Base-by-base conservation (phyloP, 2,329 filamentous ascomycete genomes). In the Calonectria hongkongensis region DNA sequence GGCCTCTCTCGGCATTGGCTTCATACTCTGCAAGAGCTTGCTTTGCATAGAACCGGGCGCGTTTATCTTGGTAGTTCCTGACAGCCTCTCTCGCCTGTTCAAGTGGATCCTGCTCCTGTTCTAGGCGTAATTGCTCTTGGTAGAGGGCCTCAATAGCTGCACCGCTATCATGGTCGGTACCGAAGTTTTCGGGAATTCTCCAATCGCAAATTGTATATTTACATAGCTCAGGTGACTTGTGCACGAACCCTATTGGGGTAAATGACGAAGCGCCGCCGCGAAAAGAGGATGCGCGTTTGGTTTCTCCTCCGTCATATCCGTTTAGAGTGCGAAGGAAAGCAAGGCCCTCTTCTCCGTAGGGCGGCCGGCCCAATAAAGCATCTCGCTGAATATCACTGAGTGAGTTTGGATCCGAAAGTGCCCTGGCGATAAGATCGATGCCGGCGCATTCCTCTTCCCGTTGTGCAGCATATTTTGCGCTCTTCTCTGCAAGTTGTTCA, bases 181-280 rank as follows among this genome's bases (percentile, higher is more conserved):
- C 4, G 5, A 25, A 48, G 3, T 13, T 21, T 48, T 12, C 21
- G 13, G 47, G 47, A 48, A 25, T 13, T 48, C 47, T 48, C 47
- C 47, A 48, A 21, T 48, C 47, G n/a, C 47, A 48, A 48, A 48
- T 48, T 21, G 47, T 27, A 10, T 48, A 48, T 48, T 48, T 48
- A 21, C 47, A 48, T 6, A 48, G 47, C 47, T 48, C 47, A 48
- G 47, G 47, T 4, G 47, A 48, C 27, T 27, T 48, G 10, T 25
- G 21, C 47, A 12, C 3, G 9, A 48, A 27, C 9, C 10, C 47
- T 27, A 48, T 4, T 13, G n/a, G n/a, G 6, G 3, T 9, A 25
- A 48, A 48, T 48, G n/a, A 3, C 10, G 45, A 48, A 25, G 45
- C 45, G 18, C 18, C 45, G n/a, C 2, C 4, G 2, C 25, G 45